These are phyloP conservation scores for Tricholoma hemisulphureum DNA, from an alignment of 768 basidiomycete genomes.

Conservation along the genomic window DNA sequence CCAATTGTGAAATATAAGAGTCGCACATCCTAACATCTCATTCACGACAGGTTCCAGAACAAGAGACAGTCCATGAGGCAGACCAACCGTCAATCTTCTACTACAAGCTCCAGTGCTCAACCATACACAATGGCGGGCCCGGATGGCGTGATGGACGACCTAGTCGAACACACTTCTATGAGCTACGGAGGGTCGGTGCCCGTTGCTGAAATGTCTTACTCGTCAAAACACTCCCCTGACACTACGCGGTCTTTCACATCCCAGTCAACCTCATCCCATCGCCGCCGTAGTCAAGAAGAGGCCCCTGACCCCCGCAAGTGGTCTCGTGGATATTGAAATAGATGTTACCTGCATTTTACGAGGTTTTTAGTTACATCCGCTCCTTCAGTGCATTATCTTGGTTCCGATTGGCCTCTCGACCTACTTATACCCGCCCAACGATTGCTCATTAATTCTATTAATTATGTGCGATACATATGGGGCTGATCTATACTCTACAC, in stretches of 20 bases:
- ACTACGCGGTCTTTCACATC: constrained; percentile 32
- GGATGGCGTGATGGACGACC: constrained; percentile 38
- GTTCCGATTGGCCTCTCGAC: constrained; percentile 31
- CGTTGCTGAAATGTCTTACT: constrained; percentile 35
- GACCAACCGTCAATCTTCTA: constrained; percentile 63
- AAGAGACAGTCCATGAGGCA: constrained; percentile 82
- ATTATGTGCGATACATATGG: constrained; percentile 29
- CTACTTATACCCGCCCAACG: constrained; percentile 16
- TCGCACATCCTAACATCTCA: constrained; percentile 20
- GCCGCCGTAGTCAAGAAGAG: constrained; percentile 45
- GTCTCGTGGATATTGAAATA: constrained; percentile 45
- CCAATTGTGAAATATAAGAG: constrained; percentile 17
- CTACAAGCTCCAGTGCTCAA: constrained; percentile 43
- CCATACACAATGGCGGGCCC: constrained; percentile 46
- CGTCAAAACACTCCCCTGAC: constrained; percentile 42
- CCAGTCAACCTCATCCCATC: constrained; percentile 40
- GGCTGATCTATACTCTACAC: constrained; percentile 18
- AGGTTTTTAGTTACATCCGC: constrained; percentile 39
- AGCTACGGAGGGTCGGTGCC: constrained; percentile 35
- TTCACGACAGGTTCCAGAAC: constrained; percentile 72
- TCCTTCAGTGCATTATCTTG: constrained; percentile 40
- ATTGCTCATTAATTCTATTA: constrained; percentile 34
- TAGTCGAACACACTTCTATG: constrained; percentile 27
- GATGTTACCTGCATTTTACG: constrained; percentile 15
- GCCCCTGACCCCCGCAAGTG: constrained; percentile 49